These are phyloP conservation scores for Pichia sp. DNA, from an alignment of 1,139 yeast genomes.

Conservation along the genomic window DNA sequence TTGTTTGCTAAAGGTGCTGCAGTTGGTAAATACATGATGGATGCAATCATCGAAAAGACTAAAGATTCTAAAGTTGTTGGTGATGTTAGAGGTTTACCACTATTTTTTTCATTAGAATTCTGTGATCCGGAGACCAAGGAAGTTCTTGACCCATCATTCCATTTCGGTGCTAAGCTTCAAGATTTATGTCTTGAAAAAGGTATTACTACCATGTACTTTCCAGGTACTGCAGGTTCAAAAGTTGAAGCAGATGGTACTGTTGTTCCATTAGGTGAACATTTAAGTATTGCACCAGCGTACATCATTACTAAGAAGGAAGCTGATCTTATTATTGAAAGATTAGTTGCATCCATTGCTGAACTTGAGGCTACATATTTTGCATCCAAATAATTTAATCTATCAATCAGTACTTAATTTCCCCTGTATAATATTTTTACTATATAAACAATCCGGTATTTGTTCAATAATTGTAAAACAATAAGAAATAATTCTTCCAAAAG, in stretches of 20 bases:
- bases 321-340: conserved; percentile 25
- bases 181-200: conserved; percentile 38
- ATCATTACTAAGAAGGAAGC: conserved; percentile 41
- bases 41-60: conserved; percentile 33
- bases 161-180: conserved; percentile 31
- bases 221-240: conserved; percentile 37
- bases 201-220: conserved; percentile 39
- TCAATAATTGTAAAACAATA: too few relatives aligned
- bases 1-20: conserved; percentile 44
- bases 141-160: conserved; percentile 34
- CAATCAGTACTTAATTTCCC: background rate
- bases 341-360: conserved; percentile 17
- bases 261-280: conserved; percentile 40
- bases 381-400: background rate
- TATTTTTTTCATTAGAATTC: conserved; percentile 56
- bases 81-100: conserved; percentile 56
- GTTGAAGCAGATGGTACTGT: conserved; percentile 18
- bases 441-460: background rate
- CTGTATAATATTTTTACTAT: background rate
- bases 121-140: conserved; percentile 45
- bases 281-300: conserved; percentile 46
- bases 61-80: conserved; percentile 39
- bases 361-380: conserved; percentile 16
- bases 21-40: conserved; percentile 45
- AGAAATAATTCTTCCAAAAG: background rate